Evolutionary conservation across 2,329 filamentous ascomycete species (phyloP), one percentile per base, ranked within the genome.

Genomic region (Xylariaceae sp.): DNA sequence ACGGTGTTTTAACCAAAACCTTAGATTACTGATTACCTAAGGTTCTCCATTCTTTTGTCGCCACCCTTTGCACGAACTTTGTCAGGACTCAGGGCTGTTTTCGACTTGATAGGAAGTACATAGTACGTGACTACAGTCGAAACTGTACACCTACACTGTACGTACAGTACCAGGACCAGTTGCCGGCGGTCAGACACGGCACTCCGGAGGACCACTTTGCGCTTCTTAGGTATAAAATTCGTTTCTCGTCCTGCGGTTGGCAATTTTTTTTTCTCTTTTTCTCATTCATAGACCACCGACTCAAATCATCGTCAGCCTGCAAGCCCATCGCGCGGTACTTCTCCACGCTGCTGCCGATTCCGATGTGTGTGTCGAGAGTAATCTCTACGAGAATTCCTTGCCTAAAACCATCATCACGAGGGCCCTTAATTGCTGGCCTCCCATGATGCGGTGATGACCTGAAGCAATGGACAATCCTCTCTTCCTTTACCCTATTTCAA

Each of bases 381-480:
- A 80, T 70, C 70, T 70, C 63, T 58, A 68, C 61, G 61, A 64
- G 67, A 71, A 70, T 76, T 78, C 78, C 74, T 81, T 83, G 79
- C 74, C 75, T 78, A 84, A 84, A 84, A 84, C 81, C 81, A 83
- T 84, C 72, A 76, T 82, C 80, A 82, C 78, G 81, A 84, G 81
- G 79, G 80, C 80, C 80, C 79, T 79, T 77, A 70, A 65, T 53
- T 68, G 78, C 69, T 79, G 72, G 80, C 80, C 79, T 75, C 67
- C 80, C 81, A 84, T 83, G 81, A 84, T 80, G 76, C 79, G 81
- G 65, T 81, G 81, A 84, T 84, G 80, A 84, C 81, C 81, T 83
- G 77, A 82, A 75, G 76, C 79, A 82, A 81, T 69, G 74, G 74
- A 83, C 80, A 83, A 76, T 5, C 32, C 18, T 8, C 16, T 29